A percentile compares a stretch with the other conserved stretches of the same genome.
Conservation (phyloP, 164 flowering plant genomes). For the Tetracentron sinense region DNA sequence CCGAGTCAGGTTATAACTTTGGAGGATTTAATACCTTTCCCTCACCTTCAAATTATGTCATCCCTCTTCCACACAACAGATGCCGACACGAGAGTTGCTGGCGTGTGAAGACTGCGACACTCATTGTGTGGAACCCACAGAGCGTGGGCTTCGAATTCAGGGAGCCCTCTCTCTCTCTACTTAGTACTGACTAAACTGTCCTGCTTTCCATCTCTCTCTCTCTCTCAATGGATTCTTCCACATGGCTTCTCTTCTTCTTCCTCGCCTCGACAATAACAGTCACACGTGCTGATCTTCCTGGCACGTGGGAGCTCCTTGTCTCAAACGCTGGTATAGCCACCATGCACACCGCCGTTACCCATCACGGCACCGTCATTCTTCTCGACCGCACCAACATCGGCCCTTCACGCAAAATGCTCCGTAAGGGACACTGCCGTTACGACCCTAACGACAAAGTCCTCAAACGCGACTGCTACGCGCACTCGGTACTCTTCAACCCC, state of each 20-base stretch:
- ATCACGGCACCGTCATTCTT: slow-evolving; percentile 73
- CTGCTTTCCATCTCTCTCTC: not conserved
- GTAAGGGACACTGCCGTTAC: slow-evolving; percentile 44
- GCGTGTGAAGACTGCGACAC: too few relatives aligned
- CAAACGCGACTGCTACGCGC: slow-evolving; percentile 74
- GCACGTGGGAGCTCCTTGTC: slow-evolving; percentile 74
- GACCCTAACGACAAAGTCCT: slow-evolving; percentile 39
- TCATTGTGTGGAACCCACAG: too few relatives aligned
- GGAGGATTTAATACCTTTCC: not conserved
- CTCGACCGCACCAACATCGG: slow-evolving; percentile 92
- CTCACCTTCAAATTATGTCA: not conserved
- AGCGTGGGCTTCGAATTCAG: too few relatives aligned
- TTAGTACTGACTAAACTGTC: too few relatives aligned
- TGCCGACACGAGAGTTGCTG: not conserved
- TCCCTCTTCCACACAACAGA: not conserved
- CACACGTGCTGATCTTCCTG: slow-evolving; percentile 56
- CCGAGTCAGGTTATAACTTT: too few relatives aligned
- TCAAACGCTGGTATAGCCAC: slow-evolving; percentile 76
- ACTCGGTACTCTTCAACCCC: slow-evolving; percentile 65
- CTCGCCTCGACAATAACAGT: not conserved
- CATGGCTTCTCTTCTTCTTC: slow-evolving; percentile 2
- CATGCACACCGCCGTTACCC: slow-evolving; percentile 95
- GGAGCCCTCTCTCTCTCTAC: too few relatives aligned
- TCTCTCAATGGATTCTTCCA: not conserved
- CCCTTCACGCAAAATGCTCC: slow-evolving; percentile 50